phyloP scores from a whole-genome alignment of 805 yeast species.

The Candida awuae region DNA sequence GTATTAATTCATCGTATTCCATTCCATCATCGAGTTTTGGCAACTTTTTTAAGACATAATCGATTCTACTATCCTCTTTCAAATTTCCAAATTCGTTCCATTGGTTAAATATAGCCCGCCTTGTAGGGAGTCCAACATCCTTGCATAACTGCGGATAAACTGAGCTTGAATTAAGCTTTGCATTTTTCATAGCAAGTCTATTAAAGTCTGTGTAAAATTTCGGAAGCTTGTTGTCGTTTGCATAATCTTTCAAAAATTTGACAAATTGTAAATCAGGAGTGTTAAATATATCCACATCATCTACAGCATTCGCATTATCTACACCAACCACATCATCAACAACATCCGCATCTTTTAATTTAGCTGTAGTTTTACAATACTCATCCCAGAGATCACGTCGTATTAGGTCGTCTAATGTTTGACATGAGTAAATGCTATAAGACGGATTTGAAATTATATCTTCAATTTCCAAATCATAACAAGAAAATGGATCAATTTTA shows the following conservation, averaged over 20 bases:
- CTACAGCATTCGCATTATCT: background rate
- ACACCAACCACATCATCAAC: background rate
- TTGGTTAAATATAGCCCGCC: conserved; percentile 1
- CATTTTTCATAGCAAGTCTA: background rate
- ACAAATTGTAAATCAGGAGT: conserved; percentile 10
- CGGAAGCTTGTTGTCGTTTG: conserved; percentile 5
- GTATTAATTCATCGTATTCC: background rate
- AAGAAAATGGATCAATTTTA: conserved; percentile 12
- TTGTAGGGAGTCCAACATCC: background rate
- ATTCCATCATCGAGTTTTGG: background rate
- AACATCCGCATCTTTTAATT: background rate
- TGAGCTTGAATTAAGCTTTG: background rate
- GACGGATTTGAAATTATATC: conserved; percentile 18
- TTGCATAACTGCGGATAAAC: conserved; percentile 2
- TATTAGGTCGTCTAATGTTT: conserved; percentile 13
- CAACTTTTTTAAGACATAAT: background rate
- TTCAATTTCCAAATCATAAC: conserved; percentile 17
- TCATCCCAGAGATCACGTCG: conserved; percentile 13
- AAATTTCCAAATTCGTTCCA: background rate
- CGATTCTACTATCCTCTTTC: background rate
- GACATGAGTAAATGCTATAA: conserved; percentile 11
- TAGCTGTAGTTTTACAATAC: conserved; percentile 5
- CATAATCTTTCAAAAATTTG: conserved; percentile 6
- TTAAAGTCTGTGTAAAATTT: conserved; percentile 22
- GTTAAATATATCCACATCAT: background rate